Evolutionary conservation across 805 yeast genomes (phyloP).

Genomic region (Hanseniaspora taiwanica): DNA sequence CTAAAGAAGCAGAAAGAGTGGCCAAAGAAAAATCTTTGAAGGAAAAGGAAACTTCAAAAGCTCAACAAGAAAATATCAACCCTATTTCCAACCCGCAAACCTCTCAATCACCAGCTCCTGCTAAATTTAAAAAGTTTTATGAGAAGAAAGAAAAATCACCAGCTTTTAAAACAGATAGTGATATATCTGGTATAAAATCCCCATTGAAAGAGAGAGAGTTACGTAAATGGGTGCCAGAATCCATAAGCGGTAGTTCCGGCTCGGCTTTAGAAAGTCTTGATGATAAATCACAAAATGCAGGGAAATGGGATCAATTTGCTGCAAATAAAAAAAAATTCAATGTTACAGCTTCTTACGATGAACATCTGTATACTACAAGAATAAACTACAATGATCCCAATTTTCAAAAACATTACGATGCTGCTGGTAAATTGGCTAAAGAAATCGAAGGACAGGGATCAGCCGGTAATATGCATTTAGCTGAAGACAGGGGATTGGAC

Average conservation of each 20-base stretch:
- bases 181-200: constrained; percentile 45
- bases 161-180: constrained; percentile 73
- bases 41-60: no score
- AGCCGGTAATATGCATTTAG: constrained; percentile 64
- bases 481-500: constrained; percentile 77
- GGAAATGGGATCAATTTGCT: constrained; percentile 87
- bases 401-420: constrained; percentile 44
- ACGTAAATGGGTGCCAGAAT: constrained; percentile 81
- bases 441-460: constrained; percentile 64
- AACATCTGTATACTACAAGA: constrained; percentile 74
- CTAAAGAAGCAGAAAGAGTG: background rate
- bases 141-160: background rate
- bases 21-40: background rate
- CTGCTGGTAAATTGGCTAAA: constrained; percentile 66
- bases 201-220: constrained; percentile 54
- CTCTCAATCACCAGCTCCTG: background rate
- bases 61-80: no score
- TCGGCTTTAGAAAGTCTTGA: constrained; percentile 27
- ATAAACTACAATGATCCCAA: constrained; percentile 61
- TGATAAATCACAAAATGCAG: constrained; percentile 16
- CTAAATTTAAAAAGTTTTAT: background rate
- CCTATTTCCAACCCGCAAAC: no score
- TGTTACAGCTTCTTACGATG: constrained; percentile 69
- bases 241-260: constrained; percentile 17
- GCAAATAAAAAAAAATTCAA: constrained; percentile 87